Evolutionary conservation across 768 basidiomycete species (phyloP).

Genomic region (Russula earlei): DNA sequence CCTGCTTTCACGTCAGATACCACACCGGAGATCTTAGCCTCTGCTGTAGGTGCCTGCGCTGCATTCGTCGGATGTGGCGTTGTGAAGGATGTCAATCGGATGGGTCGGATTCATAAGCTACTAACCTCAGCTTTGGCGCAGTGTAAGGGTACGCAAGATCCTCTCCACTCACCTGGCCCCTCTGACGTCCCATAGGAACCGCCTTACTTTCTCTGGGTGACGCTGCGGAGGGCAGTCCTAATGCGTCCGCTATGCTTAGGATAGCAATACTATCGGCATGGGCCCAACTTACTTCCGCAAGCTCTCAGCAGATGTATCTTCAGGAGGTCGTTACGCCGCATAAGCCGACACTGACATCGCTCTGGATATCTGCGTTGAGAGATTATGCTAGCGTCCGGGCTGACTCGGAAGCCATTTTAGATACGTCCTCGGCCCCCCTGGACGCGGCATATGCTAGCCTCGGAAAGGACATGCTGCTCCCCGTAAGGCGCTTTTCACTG

Average conservation of each 20-base stretch:
- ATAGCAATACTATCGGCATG: conserved; percentile 91
- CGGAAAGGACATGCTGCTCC: conserved; percentile 83
- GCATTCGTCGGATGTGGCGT: conserved; percentile 93
- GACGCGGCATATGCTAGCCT: conserved; percentile 82
- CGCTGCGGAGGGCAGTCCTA: conserved; percentile 78
- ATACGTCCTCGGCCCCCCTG: conserved; percentile 60
- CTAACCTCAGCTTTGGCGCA: conserved; percentile 83
- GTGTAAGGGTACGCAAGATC: conserved; percentile 56
- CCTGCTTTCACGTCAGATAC: conserved; percentile 95
- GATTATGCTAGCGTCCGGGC: conserved; percentile 89
- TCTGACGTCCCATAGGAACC: conserved; percentile 42
- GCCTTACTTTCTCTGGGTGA: conserved; percentile 82
- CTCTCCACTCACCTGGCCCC: background rate
- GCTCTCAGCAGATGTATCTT: conserved; percentile 64
- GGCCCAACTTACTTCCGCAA: conserved; percentile 85
- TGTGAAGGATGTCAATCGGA: conserved; percentile 78
- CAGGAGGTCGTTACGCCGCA: conserved; percentile 76
- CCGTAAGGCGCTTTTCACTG: conserved; percentile 43
- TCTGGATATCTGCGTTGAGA: conserved; percentile 83
- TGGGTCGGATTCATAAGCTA: conserved; percentile 91
- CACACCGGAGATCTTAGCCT: conserved; percentile 88
- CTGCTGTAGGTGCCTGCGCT: conserved; percentile 88
- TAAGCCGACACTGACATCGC: conserved; percentile 55
- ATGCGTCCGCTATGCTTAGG: conserved; percentile 89
- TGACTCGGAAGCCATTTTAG: conserved; percentile 79